Evolutionary conservation across 192 early-diverging fungal genomes (phyloP).

Genomic region (Chytriomyces hyalinus): DNA sequence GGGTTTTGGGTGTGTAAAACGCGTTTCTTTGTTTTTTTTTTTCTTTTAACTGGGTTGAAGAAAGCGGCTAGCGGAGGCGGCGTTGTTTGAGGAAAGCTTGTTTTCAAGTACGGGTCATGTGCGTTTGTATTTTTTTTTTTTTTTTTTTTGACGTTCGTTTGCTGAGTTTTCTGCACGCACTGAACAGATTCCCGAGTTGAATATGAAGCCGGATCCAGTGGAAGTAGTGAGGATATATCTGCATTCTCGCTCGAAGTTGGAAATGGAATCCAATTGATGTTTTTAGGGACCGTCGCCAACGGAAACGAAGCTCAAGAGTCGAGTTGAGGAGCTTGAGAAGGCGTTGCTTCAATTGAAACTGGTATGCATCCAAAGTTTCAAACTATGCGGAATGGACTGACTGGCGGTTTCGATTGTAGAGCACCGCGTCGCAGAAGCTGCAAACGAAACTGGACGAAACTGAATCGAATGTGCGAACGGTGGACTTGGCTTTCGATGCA

Average conservation of each 20-base stretch:
- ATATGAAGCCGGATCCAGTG: no score
- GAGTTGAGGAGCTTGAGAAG: neutral
- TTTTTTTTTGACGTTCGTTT: no score
- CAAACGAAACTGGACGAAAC: neutral
- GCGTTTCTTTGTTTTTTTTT: neutral
- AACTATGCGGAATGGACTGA: neutral
- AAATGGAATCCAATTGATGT: no score
- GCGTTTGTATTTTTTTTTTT: neutral
- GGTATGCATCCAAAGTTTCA: neutral
- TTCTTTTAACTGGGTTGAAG: neutral
- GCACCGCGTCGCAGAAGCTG: neutral
- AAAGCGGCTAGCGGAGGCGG: constrained; percentile 11
- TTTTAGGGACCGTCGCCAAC: neutral
- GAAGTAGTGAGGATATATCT: no score
- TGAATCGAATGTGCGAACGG: no score
- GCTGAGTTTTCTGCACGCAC: no score
- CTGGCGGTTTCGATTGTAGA: neutral
- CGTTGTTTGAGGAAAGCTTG: constrained; percentile 22
- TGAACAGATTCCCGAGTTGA: no score
- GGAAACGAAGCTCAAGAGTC: neutral
- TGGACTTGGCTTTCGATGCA: no score
- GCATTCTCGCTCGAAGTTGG: no score
- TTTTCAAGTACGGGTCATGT: constrained; percentile 4
- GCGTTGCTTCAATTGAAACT: neutral
- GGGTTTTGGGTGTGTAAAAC: no score